Evolutionary conservation across 805 yeast genomes (phyloP).

Genomic region (Henningerozyma blattae): DNA sequence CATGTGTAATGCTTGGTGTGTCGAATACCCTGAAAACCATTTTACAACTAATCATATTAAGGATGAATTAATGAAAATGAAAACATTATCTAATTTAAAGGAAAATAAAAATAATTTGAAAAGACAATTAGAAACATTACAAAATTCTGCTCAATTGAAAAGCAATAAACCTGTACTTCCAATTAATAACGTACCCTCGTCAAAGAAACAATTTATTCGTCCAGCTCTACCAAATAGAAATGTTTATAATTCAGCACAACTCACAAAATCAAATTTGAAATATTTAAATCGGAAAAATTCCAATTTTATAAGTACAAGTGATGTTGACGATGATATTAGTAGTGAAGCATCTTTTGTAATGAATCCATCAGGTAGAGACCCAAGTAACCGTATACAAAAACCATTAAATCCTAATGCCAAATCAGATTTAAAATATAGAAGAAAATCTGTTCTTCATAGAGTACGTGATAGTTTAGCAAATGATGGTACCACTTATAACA

Average conservation of each 20-base stretch:
- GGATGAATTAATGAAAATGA: constrained; percentile 14
- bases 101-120: constrained; percentile 8
- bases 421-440: constrained; percentile 11
- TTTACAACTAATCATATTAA: constrained; percentile 10
- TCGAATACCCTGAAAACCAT: constrained; percentile 40
- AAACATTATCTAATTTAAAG: constrained; percentile 10
- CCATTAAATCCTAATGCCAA: neutral
- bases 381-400: neutral
- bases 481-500: neutral
- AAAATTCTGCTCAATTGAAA: constrained; percentile 2
- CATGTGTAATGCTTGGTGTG: constrained; percentile 80
- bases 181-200: neutral
- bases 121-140: constrained; percentile 1
- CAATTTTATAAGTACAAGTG: neutral
- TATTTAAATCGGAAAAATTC: neutral
- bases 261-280: neutral
- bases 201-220: neutral
- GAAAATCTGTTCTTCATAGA: constrained; percentile 23
- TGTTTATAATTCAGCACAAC: too few relatives aligned
- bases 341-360: constrained; percentile 26
- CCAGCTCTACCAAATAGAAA: too few relatives aligned
- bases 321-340: constrained; percentile 15
- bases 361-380: constrained; percentile 12
- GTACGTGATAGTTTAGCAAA: constrained; percentile 18
- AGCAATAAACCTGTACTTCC: neutral